These are phyloP conservation scores for Manihot esculenta DNA, from an alignment of 441 rosid species.

Conservation along the genomic window DNA sequence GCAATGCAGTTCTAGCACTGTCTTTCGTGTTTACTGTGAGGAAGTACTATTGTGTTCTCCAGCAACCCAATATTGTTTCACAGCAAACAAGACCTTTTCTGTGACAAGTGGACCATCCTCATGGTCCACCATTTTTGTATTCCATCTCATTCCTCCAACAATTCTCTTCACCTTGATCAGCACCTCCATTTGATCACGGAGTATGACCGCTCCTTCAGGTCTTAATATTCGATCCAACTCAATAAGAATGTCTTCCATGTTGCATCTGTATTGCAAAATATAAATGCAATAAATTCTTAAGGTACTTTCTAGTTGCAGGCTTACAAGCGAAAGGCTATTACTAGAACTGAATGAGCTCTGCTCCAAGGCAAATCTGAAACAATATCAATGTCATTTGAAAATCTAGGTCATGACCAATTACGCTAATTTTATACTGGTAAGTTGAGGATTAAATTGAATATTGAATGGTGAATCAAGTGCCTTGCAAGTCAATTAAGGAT, in stretches of 20 bases:
- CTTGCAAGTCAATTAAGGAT: neutral
- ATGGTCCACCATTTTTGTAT: constrained; percentile 76
- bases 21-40: constrained; percentile 21
- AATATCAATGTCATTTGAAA: neutral
- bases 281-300: neutral
- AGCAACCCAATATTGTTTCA: constrained; percentile 85
- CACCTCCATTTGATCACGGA: constrained; percentile 72
- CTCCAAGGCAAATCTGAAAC: neutral
- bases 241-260: constrained; percentile 70
- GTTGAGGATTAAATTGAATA: too few relatives aligned
- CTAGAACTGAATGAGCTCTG: neutral
- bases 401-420: neutral
- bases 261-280: constrained; percentile 49
- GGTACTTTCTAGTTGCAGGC: constrained; percentile 30
- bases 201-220: constrained; percentile 81
- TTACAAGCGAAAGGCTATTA: neutral
- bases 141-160: constrained; percentile 87
- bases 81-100: constrained; percentile 68
- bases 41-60: constrained; percentile 56
- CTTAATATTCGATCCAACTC: constrained; percentile 88
- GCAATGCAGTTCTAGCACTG: neutral
- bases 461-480: neutral
- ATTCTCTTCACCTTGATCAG: constrained; percentile 70
- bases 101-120: constrained; percentile 96
- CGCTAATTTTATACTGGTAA: too few relatives aligned